Evolutionary conservation across 306 rosid genomes (phyloP), one percentile per base, ranked within the genome.

Genomic region (Senna tora): DNA sequence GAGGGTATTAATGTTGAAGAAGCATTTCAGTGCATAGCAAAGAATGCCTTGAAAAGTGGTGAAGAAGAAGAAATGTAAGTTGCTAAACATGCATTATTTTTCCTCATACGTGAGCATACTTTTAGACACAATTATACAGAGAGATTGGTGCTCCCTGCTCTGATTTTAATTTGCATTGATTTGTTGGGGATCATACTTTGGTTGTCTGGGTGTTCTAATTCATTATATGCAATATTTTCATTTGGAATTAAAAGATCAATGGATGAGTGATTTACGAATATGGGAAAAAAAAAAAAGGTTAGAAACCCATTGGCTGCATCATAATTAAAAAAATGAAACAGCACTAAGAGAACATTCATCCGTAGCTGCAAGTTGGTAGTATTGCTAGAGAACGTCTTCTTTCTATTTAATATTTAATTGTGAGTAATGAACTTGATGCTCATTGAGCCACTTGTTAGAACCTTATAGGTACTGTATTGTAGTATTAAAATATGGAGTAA

Each of bases 21-120:
- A 78, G 99, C 99, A 72, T 94, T 94, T 84, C 96, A 94, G 65
- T 84, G 90, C 93, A 94, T 94, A 77, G 96, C 97, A 39, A 91
- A 85, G 83, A 75, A 94, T 79, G 99, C 99, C 64, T 88, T 94
- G 72, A 89, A 91, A 82, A 94, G 90, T 65, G 97, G 93, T 45
- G 97, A 91, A 77, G 99, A 94, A 74, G 99, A 94, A 75, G 99
- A 94, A 69, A 84, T 94, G 99, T 94, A 88, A 94, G 97, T 86
- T 66, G 71, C 63, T 63, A 51, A 39, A 65, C 52, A 34, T 41
- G 28, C 46, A 58, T 43, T 50, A 57, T 74, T 65, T 72, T 69
- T 73, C 17, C 65, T 61, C 5, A 42, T 60, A 50, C 68, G 13
- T 50, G 41, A 17, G 16, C 30, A 47, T 60, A 43, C 71, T 34